A percentile compares a stretch with the other conserved stretches of the same genome.
phyloP scores from a whole-genome alignment of 148 eudicot species.

The Bassia scoparia region DNA sequence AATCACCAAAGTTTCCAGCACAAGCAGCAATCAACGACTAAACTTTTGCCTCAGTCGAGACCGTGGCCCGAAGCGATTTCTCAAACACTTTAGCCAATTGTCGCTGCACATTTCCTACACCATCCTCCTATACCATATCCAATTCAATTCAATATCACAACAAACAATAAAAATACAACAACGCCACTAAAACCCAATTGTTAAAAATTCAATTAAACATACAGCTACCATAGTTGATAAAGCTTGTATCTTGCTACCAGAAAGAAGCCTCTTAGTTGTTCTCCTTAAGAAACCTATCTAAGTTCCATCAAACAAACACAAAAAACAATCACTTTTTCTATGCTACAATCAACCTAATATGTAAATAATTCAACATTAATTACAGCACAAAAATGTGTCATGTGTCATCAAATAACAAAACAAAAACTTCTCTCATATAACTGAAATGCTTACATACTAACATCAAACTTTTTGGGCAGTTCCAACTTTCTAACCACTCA shows the following conservation, averaged over 20 bases:
- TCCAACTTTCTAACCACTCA: too few relatives aligned
- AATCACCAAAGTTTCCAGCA: constrained; percentile 72
- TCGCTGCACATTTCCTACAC: constrained; percentile 54
- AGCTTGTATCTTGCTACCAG: constrained; percentile 28
- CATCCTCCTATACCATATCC: constrained; percentile 46
- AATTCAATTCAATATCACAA: not conserved
- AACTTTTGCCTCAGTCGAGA: constrained; percentile 56
- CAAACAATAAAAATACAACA: not conserved
- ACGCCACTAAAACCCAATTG: not conserved
- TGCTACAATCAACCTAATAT: not conserved
- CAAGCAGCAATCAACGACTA: constrained; percentile 63
- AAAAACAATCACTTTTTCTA: constrained; percentile 12
- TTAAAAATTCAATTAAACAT: constrained; percentile 22
- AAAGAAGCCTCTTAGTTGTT: constrained; percentile 43
- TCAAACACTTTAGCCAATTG: constrained; percentile 52
- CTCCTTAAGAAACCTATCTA: constrained; percentile 73
- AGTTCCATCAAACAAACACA: constrained; percentile 35
- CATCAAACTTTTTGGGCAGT: too few relatives aligned
- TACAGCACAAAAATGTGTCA: not conserved
- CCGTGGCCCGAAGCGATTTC: constrained; percentile 55
- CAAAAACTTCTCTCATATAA: too few relatives aligned
- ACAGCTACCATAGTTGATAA: constrained; percentile 55
- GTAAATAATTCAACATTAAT: not conserved
- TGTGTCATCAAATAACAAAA: too few relatives aligned
- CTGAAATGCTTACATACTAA: too few relatives aligned